A percentile compares a stretch with the other conserved stretches of the same genome.
These are phyloP conservation scores for Pseudopithomyces chartarum DNA, from an alignment of 2,329 filamentous ascomycete species.

Conservation along the genomic window DNA sequence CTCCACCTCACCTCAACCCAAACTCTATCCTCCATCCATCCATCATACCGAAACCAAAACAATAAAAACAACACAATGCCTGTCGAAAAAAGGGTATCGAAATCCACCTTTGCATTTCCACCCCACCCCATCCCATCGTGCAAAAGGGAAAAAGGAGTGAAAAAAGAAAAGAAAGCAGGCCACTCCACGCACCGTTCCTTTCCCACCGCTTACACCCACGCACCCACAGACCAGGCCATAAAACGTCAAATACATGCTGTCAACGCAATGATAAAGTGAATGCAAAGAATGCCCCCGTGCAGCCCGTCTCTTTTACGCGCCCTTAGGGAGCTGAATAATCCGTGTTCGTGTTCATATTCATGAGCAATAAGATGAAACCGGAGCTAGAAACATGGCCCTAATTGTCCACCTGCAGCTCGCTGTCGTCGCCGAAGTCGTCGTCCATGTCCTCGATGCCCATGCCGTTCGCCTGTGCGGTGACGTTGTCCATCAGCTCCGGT, in stretches of 20 bases:
- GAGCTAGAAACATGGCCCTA: not conserved
- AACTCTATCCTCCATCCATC: no score
- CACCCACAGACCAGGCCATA: no score
- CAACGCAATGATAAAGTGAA: not conserved
- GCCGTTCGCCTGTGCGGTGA: conserved; percentile 42
- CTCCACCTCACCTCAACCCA: no score
- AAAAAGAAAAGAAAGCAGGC: no score
- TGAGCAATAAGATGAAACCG: not conserved
- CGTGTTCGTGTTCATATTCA: not conserved
- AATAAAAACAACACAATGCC: not conserved
- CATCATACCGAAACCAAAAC: no score
- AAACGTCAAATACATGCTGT: not conserved
- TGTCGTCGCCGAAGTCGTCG: conserved; percentile 52
- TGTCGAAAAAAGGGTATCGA: not conserved
- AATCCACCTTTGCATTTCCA: not conserved
- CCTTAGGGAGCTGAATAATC: not conserved
- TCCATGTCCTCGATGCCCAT: conserved; percentile 49
- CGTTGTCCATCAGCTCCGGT: conserved; percentile 40
- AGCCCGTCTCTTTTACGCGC: not conserved
- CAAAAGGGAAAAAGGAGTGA: not conserved
- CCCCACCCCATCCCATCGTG: not conserved
- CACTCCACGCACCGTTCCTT: not conserved
- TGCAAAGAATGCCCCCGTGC: not conserved
- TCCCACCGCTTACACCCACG: no score
- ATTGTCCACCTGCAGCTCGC: conserved; percentile 49